Conservation (phyloP, 75 land plant genomes). For the Picea sitchensis region DNA sequence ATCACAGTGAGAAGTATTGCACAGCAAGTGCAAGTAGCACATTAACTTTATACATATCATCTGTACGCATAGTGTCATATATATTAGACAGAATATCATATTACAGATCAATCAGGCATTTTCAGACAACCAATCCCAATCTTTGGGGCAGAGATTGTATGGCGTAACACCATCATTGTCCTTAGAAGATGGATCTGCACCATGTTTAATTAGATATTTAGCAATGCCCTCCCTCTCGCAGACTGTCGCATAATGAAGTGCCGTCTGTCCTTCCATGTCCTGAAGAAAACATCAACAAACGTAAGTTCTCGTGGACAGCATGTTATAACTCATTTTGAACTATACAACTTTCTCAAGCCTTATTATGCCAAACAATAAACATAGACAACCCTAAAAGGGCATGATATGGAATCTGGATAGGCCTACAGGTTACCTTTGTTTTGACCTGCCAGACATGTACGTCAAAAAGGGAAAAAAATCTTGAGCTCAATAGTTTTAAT, state of each 20-base stretch:
- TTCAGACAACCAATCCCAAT: slow-evolving; percentile 31
- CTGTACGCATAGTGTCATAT: background rate
- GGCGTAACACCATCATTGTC: slow-evolving; percentile 53
- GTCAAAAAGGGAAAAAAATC: background rate
- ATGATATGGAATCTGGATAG: background rate
- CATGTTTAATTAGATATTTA: slow-evolving; percentile 46
- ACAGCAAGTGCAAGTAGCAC: background rate
- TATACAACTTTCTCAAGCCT: background rate
- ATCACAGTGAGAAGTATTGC: background rate
- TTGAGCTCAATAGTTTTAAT: background rate
- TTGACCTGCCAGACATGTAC: background rate
- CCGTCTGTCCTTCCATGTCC: slow-evolving; percentile 71
- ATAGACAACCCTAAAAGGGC: background rate
- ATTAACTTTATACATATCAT: background rate
- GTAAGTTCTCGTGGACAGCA: background rate
- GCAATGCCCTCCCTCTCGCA: slow-evolving; percentile 60
- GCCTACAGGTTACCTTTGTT: background rate
- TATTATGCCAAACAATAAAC: background rate
- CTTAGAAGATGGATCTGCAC: slow-evolving; percentile 27
- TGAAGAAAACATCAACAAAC: slow-evolving; percentile 1
- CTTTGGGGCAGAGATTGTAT: slow-evolving; percentile 25
- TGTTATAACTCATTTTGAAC: background rate
- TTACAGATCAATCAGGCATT: background rate
- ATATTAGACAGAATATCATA: background rate
- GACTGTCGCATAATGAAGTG: slow-evolving; percentile 62